Base-by-base conservation (phyloP, 140 eudicot species). In the Cichorium intybus region DNA sequence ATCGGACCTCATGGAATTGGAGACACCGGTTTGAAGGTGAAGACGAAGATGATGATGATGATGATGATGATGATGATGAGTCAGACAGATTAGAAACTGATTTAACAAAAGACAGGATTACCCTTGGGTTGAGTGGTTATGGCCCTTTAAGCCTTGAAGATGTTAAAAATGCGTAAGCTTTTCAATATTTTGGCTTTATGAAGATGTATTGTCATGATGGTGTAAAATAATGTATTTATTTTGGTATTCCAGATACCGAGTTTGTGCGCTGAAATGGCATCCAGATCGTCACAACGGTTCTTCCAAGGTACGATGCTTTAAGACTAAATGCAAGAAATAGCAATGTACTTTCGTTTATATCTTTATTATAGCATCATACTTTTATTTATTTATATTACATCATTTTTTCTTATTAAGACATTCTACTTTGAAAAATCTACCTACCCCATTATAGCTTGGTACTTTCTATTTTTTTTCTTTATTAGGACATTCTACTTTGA, bases 281-380 rank as follows among this genome's bases (percentile, higher is more conserved):
- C 98, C 98, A 12, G 98, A 92, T 71, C 98, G 96, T 52, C 98
- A 88, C 60, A 77, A 66, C 53, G 96, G 98, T 60, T 83, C 96
- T 72, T 88, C 89, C 55, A 92, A 92, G 95, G 98, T 92, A 77
- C 10, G 11, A 18, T 72, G 24, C 33, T 69, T 68, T 55, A n/a
- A 4, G 46, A 28, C 15, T 18, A n/a, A 17, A 56, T 11, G 2
- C 14, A 55, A 55, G 29, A 39, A 20, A 56, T 37, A 3, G 45
- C 3, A 37, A 37, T 1, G n/a, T 1, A 37, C n/a, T n/a, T n/a
- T n/a, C n/a, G n/a, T n/a, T n/a, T n/a, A n/a, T n/a, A n/a, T n/a
- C n/a, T n/a, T n/a, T n/a, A n/a, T n/a, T n/a, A n/a, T n/a, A n/a
- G n/a, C n/a, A n/a, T n/a, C n/a, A n/a, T n/a, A n/a, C n/a, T n/a